Conservation (phyloP, 129 eudicot species). For the Daucus carota region DNA sequence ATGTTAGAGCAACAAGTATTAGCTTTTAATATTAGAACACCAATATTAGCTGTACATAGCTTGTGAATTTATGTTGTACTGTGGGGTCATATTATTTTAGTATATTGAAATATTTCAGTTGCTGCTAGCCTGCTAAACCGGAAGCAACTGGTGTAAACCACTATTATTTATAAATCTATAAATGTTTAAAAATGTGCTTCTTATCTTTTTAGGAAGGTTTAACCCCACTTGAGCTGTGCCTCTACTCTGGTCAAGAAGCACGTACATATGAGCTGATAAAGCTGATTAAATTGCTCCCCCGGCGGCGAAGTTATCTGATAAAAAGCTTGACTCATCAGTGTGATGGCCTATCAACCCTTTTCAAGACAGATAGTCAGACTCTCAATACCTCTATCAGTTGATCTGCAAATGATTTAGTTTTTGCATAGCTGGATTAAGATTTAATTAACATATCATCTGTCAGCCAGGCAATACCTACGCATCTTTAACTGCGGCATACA, state of each 20-base stretch:
- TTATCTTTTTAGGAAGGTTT: slow-evolving; percentile 61
- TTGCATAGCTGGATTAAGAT: neutral
- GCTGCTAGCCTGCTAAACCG: neutral
- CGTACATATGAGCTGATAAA: slow-evolving; percentile 74
- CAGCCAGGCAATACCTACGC: neutral
- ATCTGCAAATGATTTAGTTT: neutral
- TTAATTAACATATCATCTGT: neutral
- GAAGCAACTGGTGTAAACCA: neutral
- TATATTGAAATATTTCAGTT: neutral
- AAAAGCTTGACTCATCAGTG: slow-evolving; percentile 19
- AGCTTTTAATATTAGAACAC: neutral
- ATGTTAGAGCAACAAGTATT: neutral
- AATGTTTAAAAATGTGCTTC: neutral
- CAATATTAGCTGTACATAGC: neutral
- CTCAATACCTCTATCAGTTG: neutral
- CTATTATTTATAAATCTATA: neutral
- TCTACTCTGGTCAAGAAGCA: slow-evolving; percentile 64
- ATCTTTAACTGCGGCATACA: neutral
- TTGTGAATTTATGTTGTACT: neutral
- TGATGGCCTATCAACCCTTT: neutral
- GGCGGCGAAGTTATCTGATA: slow-evolving; percentile 20
- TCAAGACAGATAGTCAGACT: neutral
- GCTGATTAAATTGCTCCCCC: slow-evolving; percentile 51
- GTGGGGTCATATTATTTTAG: neutral
- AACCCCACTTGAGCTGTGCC: slow-evolving; percentile 84